Base-by-base conservation (phyloP, 345 rosid species). In the Xanthoceras sorbifolium region DNA sequence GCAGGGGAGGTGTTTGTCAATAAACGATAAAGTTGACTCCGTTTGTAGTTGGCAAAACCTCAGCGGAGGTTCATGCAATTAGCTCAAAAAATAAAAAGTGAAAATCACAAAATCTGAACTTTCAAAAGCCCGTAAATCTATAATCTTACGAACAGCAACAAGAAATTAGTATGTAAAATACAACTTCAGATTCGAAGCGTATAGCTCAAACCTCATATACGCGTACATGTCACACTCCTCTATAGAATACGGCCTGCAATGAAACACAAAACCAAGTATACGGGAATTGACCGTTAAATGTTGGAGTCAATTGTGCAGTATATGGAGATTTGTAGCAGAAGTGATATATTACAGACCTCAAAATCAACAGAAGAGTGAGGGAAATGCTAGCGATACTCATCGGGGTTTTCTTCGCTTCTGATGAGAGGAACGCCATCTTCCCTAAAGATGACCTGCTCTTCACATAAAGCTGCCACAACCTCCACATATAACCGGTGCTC, bases 381-480 rank as follows among this genome's bases (percentile, higher is more conserved):
- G 22, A n/a, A 63, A 61, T 14, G 52, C 79, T 86, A 93, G 48
- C 76, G 64, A 72, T 68, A 89, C 23, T 88, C 72, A 1, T 83
- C 73, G 0, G 87, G 90, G 32, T 86, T 79, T 34, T 83, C 87
- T 86, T 84, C 89, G 82, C 89, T 89, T 64, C 54, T 90, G 34
- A 95, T 89, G 77, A 93, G 82, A 76, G 97, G 97, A 55, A 92
- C 94, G 0, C 92, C 97, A 17, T 95, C 99, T 76, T 90, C 90
- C 83, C 98, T 87, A 98, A 96, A 92, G 77, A 78, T 78, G 63
- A 95, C 81, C 29, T 93, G 88, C 12, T 86, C 94, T 79, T 95
- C 92, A 14, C 94, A 85, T 29, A 93, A 62, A 6, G 96, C 97
- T 69, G 84, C 82, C 20, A 79, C 81, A 32, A 90, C 96, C 67